Conservation (phyloP, 768 basidiomycete species). For the Pholiota conissans region DNA sequence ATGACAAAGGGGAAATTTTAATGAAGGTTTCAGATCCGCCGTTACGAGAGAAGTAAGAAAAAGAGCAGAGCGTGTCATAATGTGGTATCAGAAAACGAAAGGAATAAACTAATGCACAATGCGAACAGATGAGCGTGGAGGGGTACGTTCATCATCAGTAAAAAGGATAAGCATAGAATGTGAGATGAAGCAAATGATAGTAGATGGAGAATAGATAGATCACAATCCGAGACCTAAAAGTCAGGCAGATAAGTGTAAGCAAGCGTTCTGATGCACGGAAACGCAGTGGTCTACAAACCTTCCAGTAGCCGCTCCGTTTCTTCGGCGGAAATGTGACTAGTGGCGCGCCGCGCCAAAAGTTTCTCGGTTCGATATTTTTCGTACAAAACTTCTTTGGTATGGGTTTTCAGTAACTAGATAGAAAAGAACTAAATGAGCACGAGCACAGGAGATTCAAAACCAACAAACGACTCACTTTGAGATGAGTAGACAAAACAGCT, state of each 20-base stretch:
- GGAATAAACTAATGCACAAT: conserved; percentile 20
- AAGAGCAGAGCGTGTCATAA: conserved; percentile 1
- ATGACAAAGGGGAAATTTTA: neutral
- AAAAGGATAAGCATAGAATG: conserved; percentile 18
- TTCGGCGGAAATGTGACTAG: conserved; percentile 73
- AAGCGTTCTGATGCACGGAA: too few species aligned
- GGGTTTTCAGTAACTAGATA: conserved; percentile 71
- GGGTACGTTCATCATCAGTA: conserved; percentile 22
- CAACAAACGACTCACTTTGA: conserved; percentile 61
- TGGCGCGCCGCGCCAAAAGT: conserved; percentile 82
- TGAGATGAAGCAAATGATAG: conserved; percentile 18
- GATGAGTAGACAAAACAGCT: conserved; percentile 79
- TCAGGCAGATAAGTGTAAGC: too few species aligned
- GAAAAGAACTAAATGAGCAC: neutral
- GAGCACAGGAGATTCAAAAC: neutral
- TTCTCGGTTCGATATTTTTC: conserved; percentile 93
- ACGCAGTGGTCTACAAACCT: too few species aligned
- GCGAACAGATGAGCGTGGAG: conserved; percentile 5
- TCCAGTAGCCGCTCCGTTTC: conserved; percentile 71
- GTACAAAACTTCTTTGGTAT: conserved; percentile 88
- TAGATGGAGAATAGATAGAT: conserved; percentile 7
- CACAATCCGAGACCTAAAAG: conserved; percentile 28
- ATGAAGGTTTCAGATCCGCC: conserved; percentile 3
- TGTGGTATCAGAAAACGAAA: conserved; percentile 9
- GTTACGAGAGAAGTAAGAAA: neutral